Base-by-base conservation (phyloP, 2,329 filamentous ascomycete species). In the Leptographium galeiforme region DNA sequence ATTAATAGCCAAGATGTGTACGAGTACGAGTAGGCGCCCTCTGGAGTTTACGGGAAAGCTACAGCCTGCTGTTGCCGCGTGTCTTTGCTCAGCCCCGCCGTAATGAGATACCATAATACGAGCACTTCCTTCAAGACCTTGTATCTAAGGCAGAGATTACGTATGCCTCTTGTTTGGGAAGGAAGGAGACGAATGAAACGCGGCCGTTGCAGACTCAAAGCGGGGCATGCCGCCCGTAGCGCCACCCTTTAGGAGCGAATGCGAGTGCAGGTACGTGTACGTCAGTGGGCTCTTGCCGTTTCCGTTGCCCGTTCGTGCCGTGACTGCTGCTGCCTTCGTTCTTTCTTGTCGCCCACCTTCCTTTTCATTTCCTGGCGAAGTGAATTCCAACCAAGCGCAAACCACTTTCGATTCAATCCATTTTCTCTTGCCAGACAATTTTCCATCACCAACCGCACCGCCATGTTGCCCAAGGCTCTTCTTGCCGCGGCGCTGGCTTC, bases 391-490 rank as follows among this genome's bases (percentile, higher is more conserved):
- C 32, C 30, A 10, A 8, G 12, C 12, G 8, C 34, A 36, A 36
- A 8, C 34, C 12, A 4, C 12, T 36, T 36, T 36, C 12, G 8
- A 36, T 36, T 36, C 34, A 36, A 36, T 13, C 34, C 12, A 36
- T 36, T 36, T 36, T 36, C 12, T 13, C 2, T 13, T 13, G 34
- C 34, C 25, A 25, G 25, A 25, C 34, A 10, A 8, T 16, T 50
- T 50, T 38, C 36, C 50, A n/a, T 33, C 32, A 18, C 25, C 25
- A 6, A 6, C 13, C 30, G 18, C 16, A 32, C 12, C 8, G n/a
- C 51, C 51, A 67, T 68, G 66, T 54, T 66, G 59, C 56, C 65
- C 64, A 74, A 75, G 49, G 67, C 71, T 58, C 67, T 75, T 58
- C 67, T 71, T 50, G 66, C 76, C 44, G 67, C 66, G 43, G 69